Evolutionary conservation across 192 early-diverging fungal genomes (phyloP), one percentile per base, ranked within the genome.

Genomic region (Backusella mclennaniae): DNA sequence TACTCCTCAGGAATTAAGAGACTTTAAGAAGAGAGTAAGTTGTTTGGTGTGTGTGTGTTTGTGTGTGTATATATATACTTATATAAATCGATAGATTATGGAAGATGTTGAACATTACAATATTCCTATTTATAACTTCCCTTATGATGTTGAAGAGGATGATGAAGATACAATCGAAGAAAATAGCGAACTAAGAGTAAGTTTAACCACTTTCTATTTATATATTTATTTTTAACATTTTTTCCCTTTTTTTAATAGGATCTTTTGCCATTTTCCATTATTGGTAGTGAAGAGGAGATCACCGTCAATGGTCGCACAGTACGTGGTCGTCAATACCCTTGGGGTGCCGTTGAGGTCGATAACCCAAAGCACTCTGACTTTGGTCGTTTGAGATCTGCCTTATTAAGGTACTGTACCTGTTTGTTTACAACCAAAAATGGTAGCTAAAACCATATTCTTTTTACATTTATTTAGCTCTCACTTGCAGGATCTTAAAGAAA

Each of bases 121-220:
- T 69, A 98, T 99, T 76, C 96, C 96, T 35, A 96, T 98, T 78
- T 99, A 97, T 87, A 95, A 94, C 87, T 99, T 99, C 86, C 98
- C 98, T 42, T 93, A 92, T 78, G 92, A 97, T 73, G 76, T 84
- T 21, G 97, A 99, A 74, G 97, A 97, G 76, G 98, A 98, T 80
- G 98, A 98, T 78, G 98, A 99, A 84, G 98, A 99, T 81, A 98
- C 95, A 6, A 90, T 95, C 56, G 98, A 99, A 83, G 97, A 99
- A 86, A 99, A 98, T 86, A 91, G 94, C 71, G 96, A 97, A 84
- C 88, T 99, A 75, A 87, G 97, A 76, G 80, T 75, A 72, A 70
- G 38, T 31, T 1, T 0, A 2, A 7, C 33, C 23, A 8, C 4
- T 53, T 53, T 21, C 0, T 14, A 53, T 11, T 23, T 41, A 35